Evolutionary conservation across 23 red algal genomes (phyloP).

Genomic region (Gracilaria gracilis): DNA sequence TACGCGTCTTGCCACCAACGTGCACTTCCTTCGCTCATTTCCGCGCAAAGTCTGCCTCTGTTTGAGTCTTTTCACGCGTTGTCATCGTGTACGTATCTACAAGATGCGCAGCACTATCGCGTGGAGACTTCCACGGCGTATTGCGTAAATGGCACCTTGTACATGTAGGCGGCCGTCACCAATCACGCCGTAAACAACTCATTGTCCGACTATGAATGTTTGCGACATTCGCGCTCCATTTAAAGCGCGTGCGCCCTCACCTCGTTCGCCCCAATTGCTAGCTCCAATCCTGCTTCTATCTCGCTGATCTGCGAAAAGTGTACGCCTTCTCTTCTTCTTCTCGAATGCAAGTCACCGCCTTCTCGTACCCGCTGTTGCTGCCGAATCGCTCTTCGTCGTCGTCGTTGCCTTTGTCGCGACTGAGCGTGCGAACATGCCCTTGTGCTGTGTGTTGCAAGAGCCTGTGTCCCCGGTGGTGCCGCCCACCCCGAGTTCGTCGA

Average conservation of each 20-base stretch:
- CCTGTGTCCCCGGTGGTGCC: slow-evolving; percentile 1
- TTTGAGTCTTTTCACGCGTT: neutral
- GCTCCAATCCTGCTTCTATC: too few relatives aligned
- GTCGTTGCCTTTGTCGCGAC: too few relatives aligned
- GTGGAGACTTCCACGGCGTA: slow-evolving; percentile 8
- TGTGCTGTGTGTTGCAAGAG: slow-evolving; percentile 59
- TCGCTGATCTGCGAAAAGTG: too few relatives aligned
- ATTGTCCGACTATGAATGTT: neutral
- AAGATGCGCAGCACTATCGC: slow-evolving; percentile 12
- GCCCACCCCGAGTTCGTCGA: slow-evolving; percentile 35
- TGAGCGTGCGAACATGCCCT: too few relatives aligned
- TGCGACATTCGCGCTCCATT: too few relatives aligned
- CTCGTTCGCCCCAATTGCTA: too few relatives aligned
- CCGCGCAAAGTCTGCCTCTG: neutral
- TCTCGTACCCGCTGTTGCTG: too few relatives aligned
- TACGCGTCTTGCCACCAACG: neutral
- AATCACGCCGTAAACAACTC: slow-evolving; percentile 3
- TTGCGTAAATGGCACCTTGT: neutral
- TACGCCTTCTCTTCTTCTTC: too few relatives aligned
- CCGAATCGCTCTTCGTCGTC: too few relatives aligned
- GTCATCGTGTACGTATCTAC: neutral
- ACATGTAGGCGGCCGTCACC: neutral
- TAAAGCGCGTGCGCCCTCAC: too few relatives aligned
- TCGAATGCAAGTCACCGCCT: too few relatives aligned
- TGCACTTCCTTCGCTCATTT: neutral